A percentile compares a stretch with the other conserved stretches of the same genome.
Conservation (phyloP, 352 stramenopile genomes). For the Blastocystis sp. region DNA sequence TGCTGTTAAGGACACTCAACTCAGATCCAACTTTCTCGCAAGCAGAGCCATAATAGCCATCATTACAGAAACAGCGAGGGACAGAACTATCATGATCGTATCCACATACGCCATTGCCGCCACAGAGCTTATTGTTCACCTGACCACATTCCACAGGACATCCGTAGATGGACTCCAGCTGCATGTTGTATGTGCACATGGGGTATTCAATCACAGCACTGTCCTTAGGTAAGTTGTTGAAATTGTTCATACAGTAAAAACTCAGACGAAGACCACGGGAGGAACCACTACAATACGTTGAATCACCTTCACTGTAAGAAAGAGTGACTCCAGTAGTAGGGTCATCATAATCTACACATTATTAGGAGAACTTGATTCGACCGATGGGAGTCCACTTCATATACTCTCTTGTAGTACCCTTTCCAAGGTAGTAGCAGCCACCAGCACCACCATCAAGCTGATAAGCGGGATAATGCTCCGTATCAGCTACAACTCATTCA, state of each 20-base stretch:
- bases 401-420: background rate
- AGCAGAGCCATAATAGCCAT: constrained; percentile 54
- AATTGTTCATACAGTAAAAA: constrained; percentile 64
- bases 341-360: constrained; percentile 51
- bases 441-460: background rate
- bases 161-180: constrained; percentile 51
- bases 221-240: constrained; percentile 32
- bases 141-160: constrained; percentile 60
- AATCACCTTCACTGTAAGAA: constrained; percentile 13
- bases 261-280: background rate
- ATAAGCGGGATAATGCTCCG: constrained; percentile 21
- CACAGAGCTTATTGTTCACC: constrained; percentile 63
- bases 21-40: constrained; percentile 41
- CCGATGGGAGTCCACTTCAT: constrained; percentile 29
- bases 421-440: background rate
- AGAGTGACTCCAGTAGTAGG: constrained; percentile 44
- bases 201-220: constrained; percentile 36
- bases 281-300: background rate
- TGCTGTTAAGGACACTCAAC: background rate
- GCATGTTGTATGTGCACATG: constrained; percentile 47
- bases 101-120: constrained; percentile 53
- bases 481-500: background rate
- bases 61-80: constrained; percentile 68
- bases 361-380: background rate
- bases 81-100: constrained; percentile 30